phyloP scores from a whole-genome alignment of 2,329 filamentous ascomycete genomes.

The Sclerotinia subarctica region DNA sequence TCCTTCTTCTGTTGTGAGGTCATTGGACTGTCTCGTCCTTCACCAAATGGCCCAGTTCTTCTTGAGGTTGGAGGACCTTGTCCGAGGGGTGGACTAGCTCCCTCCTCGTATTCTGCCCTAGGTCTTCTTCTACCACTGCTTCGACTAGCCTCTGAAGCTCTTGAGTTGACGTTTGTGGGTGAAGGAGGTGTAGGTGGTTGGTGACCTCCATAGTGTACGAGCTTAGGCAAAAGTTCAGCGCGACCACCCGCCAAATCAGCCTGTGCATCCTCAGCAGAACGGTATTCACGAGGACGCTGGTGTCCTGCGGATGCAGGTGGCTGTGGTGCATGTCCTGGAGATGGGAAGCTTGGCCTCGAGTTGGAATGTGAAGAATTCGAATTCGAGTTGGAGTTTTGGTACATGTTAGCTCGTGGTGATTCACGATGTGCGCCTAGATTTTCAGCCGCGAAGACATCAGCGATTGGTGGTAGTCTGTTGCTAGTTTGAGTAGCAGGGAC shows the following conservation, averaged over 20 bases:
- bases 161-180: conserved; percentile 40
- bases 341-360: conserved; percentile 67
- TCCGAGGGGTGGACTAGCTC: conserved; percentile 79
- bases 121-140: conserved; percentile 69
- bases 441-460: conserved; percentile 85
- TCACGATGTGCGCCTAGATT: conserved; percentile 63
- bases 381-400: conserved; percentile 33
- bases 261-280: conserved; percentile 93
- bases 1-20: conserved; percentile 84
- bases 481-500: conserved; percentile 82
- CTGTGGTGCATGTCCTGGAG: conserved; percentile 52
- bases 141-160: conserved; percentile 38
- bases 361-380: conserved; percentile 62
- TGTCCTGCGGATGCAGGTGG: conserved; percentile 55
- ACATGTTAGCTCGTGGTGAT: conserved; percentile 26
- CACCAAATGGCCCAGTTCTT: conserved; percentile 67
- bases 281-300: conserved; percentile 77
- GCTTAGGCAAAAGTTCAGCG: conserved; percentile 84
- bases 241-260: conserved; percentile 87
- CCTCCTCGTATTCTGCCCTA: conserved; percentile 91
- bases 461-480: conserved; percentile 89
- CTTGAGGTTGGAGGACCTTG: conserved; percentile 62
- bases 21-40: conserved; percentile 78
- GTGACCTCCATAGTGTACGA: conserved; percentile 92
- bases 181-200: conserved; percentile 83